Base-by-base conservation (phyloP, 805 yeast species). In the Ascoidea asiatica region DNA sequence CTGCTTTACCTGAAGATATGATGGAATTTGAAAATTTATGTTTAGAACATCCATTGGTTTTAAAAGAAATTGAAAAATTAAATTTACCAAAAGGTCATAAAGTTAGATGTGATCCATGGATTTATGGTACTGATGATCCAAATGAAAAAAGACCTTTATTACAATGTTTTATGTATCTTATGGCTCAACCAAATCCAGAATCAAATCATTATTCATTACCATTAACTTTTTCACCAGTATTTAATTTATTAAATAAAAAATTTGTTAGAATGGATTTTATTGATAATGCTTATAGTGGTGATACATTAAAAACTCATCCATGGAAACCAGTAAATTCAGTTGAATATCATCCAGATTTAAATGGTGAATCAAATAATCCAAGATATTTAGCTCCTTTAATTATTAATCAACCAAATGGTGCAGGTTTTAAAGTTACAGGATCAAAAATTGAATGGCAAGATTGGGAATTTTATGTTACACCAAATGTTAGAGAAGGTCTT, bases 41-140 rank as follows among this genome's bases (percentile, higher is more conserved):
- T 48, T 55, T 63, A 53, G 53, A 59, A 21, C 81, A 80, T 56
- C 88, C 88, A 18, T 48, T 55, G 2, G 77, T 81, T 48, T 50
- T 59, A 48, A 83, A 79, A 21, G 88, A 82, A 60, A 67, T 81
- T 52, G 82, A 68, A 47, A 80, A 81, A 59, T 67, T 81, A 61
- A 69, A 76, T 51, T 66, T 82, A 47, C 89, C 88, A 48, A 56
- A 64, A 56, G 58, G 72, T 59, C 64, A 57, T 50, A 53, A 59
- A 35, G 79, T 80, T 42, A 71, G 77, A 52, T 72, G 72, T 56
- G 90, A 82, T 58, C 86, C 89, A 44, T 84, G 95, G 94, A 84
- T 82, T 72, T 82, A 84, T 59, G 94, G 90, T 55, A 79, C 87
- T 33, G 87, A 80, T 57, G 79, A 77, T 53, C 64, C 73, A 41